Evolutionary conservation across 768 basidiomycete species (phyloP).

Genomic region (Rhizopogon vulgaris): DNA sequence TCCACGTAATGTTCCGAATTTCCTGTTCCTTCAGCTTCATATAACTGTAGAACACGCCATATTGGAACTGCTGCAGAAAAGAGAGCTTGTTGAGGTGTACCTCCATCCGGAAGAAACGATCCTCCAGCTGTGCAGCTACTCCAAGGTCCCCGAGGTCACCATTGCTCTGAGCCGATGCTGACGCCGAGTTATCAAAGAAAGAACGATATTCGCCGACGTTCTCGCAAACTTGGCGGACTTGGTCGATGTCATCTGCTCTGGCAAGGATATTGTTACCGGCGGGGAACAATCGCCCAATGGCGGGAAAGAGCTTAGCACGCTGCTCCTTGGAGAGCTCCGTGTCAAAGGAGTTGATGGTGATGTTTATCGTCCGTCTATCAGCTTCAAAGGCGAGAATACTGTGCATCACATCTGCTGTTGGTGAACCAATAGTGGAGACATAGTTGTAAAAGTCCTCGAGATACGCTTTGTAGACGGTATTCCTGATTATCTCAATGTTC

Average conservation of each 20-base stretch:
- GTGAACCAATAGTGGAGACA: slow-evolving; percentile 69
- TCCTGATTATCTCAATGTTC: slow-evolving; percentile 99
- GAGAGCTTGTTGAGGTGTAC: slow-evolving; percentile 91
- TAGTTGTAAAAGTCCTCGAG: slow-evolving; percentile 95
- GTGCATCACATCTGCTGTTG: slow-evolving; percentile 90
- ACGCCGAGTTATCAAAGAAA: slow-evolving; percentile 69
- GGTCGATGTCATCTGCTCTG: slow-evolving; percentile 91
- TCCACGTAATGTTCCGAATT: slow-evolving; percentile 85
- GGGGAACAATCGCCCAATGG: slow-evolving; percentile 89
- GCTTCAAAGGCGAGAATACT: slow-evolving; percentile 93
- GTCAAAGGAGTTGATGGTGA: slow-evolving; percentile 98
- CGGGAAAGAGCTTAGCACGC: slow-evolving; percentile 89
- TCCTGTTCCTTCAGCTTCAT: slow-evolving; percentile 91
- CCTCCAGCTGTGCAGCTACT: slow-evolving; percentile 71
- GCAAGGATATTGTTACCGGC: slow-evolving; percentile 94
- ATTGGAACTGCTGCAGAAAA: slow-evolving; percentile 96
- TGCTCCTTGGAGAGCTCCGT: slow-evolving; percentile 94
- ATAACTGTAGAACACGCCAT: slow-evolving; percentile 88
- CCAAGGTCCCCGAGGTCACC: slow-evolving; percentile 37
- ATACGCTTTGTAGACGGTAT: slow-evolving; percentile 98
- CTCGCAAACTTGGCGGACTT: slow-evolving; percentile 84
- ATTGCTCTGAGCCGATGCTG: slow-evolving; percentile 22
- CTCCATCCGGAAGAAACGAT: slow-evolving; percentile 91
- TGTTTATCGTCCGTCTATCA: slow-evolving; percentile 94
- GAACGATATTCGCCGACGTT: slow-evolving; percentile 82